Evolutionary conservation across 306 rosid genomes (phyloP), one percentile per base, ranked within the genome.

Genomic region (Rosa rugosa): DNA sequence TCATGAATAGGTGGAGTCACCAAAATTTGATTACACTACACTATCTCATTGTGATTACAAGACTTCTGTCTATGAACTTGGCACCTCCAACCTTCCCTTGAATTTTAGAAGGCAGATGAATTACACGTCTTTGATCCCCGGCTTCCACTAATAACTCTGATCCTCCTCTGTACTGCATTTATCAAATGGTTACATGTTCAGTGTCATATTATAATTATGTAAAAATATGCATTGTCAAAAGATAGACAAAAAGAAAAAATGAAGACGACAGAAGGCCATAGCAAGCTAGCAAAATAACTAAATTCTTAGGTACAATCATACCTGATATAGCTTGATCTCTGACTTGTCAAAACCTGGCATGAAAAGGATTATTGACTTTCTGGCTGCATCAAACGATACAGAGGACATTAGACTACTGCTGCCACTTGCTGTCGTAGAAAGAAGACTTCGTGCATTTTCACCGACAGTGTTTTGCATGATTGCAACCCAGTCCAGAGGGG

Each of bases 41-140:
- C 78, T 82, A 94, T 50, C 84, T 78, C 89, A 92, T 87, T 38
- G 93, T 91, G 77, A 95, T 83, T 45, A 95, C 80, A 82, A 95
- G 94, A 84, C 80, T 90, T 84, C 98, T 87, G 63, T 92, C 91
- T 49, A 16, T 74, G 79, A 95, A 95, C 90, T 92, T 95, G 83
- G 99, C 99, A 75, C 92, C 98, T 11, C 87, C 97, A 81, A 95
- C 98, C 86, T 92, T 92, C 73, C 98, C 99, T 87, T 92, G 98
- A 76, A 92, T 88, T 80, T 76, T 76, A 27, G 84, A 80, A 68
- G 99, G 98, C 91, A 95, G 78, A 72, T 75, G 79, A 80, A 95
- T 95, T 77, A 84, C 96, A 3, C 99, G 98, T 71, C 98, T 91
- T 84, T 95, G 98, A 81, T 95, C 99, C 9, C 99, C 99, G 3